phyloP scores from a whole-genome alignment of 768 basidiomycete species.

The Boletus rufocinnamomeus region DNA sequence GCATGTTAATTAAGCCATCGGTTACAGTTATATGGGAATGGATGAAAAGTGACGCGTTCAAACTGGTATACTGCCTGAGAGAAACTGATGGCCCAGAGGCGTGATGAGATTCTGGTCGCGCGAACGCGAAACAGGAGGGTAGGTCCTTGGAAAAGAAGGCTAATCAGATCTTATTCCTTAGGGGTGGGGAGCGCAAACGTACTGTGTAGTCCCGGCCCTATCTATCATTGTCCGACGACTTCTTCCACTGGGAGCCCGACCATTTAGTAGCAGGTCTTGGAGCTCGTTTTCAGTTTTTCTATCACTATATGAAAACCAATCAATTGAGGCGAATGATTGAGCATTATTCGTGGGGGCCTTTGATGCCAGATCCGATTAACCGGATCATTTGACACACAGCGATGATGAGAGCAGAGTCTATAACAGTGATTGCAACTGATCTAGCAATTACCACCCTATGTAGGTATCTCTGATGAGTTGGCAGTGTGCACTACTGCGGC shows the following conservation, averaged over 20 bases:
- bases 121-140: background rate
- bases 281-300: background rate
- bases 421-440: background rate
- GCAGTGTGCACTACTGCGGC: too few species aligned
- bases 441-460: background rate
- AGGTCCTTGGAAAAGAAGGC: background rate
- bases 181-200: background rate
- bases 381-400: too few species aligned
- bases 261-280: background rate
- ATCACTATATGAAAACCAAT: background rate
- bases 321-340: background rate
- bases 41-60: background rate
- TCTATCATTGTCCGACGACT: background rate
- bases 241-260: background rate
- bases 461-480: background rate
- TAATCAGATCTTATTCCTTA: background rate
- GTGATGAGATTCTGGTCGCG: background rate
- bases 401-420: background rate
- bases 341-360: background rate
- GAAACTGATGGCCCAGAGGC: background rate
- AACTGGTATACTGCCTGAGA: background rate
- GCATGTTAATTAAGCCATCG: background rate
- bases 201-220: background rate
- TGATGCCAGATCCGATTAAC: too few species aligned
- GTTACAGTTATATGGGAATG: background rate